A percentile compares a stretch with the other conserved stretches of the same genome.
These are phyloP conservation scores for Albugo laibachii DNA, from an alignment of 352 stramenopile genomes.

Conservation along the genomic window DNA sequence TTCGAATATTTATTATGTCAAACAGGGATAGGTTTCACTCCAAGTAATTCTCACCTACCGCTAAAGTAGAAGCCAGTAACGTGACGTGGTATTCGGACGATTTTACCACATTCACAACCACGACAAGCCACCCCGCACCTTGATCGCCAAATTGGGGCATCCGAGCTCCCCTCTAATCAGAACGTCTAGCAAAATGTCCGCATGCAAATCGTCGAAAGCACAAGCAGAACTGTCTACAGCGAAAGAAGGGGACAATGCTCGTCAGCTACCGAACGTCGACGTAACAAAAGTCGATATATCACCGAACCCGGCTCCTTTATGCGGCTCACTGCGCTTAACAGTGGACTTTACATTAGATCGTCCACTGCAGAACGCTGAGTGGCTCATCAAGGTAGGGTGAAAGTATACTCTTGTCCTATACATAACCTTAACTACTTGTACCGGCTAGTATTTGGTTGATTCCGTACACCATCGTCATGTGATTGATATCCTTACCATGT, in stretches of 20 bases:
- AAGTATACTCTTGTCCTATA: background rate
- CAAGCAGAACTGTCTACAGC: background rate
- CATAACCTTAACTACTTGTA: background rate
- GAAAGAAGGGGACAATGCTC: conserved; percentile 23
- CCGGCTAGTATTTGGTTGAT: conserved; percentile 58
- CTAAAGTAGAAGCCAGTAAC: too few species aligned
- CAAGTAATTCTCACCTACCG: too few species aligned
- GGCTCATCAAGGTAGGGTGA: conserved; percentile 43
- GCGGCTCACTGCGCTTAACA: conserved; percentile 57
- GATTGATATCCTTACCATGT: conserved; percentile 58
- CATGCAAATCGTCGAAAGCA: too few species aligned
- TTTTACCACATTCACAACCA: too few species aligned
- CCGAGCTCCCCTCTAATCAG: too few species aligned
- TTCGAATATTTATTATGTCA: too few species aligned
- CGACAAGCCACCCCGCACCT: too few species aligned
- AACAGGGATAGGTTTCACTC: too few species aligned
- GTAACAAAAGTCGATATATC: conserved; percentile 64
- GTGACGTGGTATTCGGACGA: too few species aligned
- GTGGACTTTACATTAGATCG: conserved; percentile 58
- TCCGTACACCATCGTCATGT: conserved; percentile 67
- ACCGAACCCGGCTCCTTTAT: conserved; percentile 54
- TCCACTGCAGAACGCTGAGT: conserved; percentile 37
- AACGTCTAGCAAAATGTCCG: too few species aligned
- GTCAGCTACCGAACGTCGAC: conserved; percentile 28
- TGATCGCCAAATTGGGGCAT: too few species aligned